These are phyloP conservation scores for Elsinoe batatas DNA, from an alignment of 2,329 filamentous ascomycete species.

Conservation along the genomic window DNA sequence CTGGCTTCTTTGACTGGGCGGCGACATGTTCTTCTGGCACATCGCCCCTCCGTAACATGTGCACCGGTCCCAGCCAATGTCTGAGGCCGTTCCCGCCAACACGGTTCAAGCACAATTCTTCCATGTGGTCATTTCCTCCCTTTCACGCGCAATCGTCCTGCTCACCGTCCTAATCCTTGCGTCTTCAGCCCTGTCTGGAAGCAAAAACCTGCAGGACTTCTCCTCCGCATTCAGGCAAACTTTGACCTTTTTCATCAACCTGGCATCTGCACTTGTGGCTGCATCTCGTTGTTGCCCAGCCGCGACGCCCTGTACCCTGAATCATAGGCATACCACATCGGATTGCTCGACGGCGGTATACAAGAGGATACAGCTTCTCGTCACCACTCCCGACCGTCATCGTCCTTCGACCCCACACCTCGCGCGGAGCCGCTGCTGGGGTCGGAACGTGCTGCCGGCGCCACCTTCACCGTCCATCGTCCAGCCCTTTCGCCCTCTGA, in stretches of 20 bases:
- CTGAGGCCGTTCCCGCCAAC: background rate
- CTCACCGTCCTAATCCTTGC: background rate
- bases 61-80: constrained; percentile 1
- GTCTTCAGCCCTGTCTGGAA: background rate
- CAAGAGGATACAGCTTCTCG: background rate
- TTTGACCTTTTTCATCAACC: background rate
- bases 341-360: background rate
- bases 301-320: background rate
- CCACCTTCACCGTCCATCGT: background rate
- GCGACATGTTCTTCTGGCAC: background rate
- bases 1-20: background rate
- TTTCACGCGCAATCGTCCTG: background rate
- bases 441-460: constrained; percentile 3
- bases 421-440: constrained; percentile 9
- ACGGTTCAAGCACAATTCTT: background rate
- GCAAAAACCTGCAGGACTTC: background rate
- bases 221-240: background rate
- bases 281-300: background rate
- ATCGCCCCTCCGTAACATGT: background rate
- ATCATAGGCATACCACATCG: background rate
- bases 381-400: constrained; percentile 3
- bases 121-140: background rate
- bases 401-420: constrained; percentile 10
- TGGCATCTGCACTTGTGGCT: background rate
- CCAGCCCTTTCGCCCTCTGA: background rate